phyloP scores from a whole-genome alignment of 176 grass and related monocot species.

The Leersia perrieri region DNA sequence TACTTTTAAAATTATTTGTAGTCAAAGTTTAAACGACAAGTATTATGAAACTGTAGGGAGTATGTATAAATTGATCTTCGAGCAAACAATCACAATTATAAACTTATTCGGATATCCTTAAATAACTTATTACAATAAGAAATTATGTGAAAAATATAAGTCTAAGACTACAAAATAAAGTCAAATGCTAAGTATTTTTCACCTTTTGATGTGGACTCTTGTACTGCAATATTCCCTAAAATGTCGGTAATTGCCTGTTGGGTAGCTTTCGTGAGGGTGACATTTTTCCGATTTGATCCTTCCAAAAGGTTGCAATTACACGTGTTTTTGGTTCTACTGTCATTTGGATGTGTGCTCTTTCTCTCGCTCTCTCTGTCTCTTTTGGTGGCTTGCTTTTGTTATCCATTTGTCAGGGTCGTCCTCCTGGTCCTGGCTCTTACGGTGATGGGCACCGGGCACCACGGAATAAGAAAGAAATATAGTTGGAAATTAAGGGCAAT shows the following conservation, averaged over 20 bases:
- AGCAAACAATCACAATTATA: too few species aligned
- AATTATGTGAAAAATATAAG: too few species aligned
- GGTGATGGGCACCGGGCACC: slow-evolving; percentile 14
- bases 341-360: background rate
- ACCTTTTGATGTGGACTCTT: too few species aligned
- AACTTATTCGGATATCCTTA: too few species aligned
- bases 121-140: too few species aligned
- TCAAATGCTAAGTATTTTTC: too few species aligned
- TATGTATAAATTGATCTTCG: too few species aligned
- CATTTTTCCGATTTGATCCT: background rate
- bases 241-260: background rate
- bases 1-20: too few species aligned
- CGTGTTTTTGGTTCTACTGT: background rate
- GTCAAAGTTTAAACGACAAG: too few species aligned
- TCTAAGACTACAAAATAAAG: too few species aligned
- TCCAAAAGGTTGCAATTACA: slow-evolving; percentile 10
- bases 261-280: background rate
- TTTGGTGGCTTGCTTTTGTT: background rate
- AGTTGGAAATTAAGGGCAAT: background rate
- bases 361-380: background rate
- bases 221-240: background rate
- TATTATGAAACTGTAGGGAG: too few species aligned
- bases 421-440: slow-evolving; percentile 8
- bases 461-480: background rate
- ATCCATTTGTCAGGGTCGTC: background rate